Evolutionary conservation across 202 grass and related monocot species (phyloP).

Genomic region (Alloteropsis angusta): DNA sequence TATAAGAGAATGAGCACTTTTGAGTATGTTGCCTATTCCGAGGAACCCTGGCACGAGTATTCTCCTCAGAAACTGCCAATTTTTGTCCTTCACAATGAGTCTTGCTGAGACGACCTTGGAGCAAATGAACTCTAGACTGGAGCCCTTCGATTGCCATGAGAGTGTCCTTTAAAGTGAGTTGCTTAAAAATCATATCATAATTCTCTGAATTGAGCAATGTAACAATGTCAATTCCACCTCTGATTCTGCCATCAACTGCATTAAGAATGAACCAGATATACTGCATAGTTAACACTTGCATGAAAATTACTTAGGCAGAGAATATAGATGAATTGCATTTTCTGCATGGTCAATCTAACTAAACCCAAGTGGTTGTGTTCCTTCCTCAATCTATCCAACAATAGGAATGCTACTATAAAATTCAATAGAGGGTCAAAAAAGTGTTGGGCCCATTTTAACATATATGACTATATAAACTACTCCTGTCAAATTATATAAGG

Average conservation of each 20-base stretch:
- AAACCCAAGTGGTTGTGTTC: background rate
- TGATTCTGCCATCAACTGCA: conserved; percentile 37
- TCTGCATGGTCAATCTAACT: background rate
- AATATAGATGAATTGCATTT: conserved; percentile 14
- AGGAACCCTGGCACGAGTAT: background rate
- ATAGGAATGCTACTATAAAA: conserved; percentile 1
- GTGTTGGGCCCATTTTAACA: background rate
- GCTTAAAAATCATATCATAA: conserved; percentile 28
- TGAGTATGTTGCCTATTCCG: conserved; percentile 22
- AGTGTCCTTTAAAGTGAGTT: conserved; percentile 39
- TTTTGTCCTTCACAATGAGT: conserved; percentile 31
- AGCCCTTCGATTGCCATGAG: conserved; percentile 51
- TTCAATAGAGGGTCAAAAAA: background rate
- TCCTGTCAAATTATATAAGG: background rate
- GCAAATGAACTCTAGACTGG: conserved; percentile 49
- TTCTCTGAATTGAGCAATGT: conserved; percentile 44
- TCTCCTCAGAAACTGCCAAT: conserved; percentile 19
- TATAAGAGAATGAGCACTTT: conserved; percentile 25
- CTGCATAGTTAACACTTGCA: conserved; percentile 19
- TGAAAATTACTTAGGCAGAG: background rate
- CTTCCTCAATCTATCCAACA: conserved; percentile 11
- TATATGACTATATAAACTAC: background rate
- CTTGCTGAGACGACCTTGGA: conserved; percentile 50
- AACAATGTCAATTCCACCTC: conserved; percentile 36
- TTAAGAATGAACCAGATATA: conserved; percentile 15